These are phyloP conservation scores for Ceratocystis eucalypticola DNA, from an alignment of 2,329 filamentous ascomycete species.

Conservation along the genomic window DNA sequence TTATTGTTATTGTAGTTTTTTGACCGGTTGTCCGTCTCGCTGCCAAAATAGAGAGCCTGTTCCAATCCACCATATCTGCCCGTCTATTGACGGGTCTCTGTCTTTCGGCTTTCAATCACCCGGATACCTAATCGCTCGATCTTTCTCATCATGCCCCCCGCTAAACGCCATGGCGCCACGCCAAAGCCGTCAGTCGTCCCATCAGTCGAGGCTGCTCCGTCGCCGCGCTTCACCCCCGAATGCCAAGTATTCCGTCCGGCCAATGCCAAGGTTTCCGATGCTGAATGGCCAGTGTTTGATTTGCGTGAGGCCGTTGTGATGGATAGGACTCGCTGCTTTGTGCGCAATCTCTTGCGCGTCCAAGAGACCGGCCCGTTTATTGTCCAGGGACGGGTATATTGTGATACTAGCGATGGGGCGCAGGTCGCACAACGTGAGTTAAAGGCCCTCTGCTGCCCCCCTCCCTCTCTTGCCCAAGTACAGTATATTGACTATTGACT, in stretches of 20 bases:
- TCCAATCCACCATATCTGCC: background rate
- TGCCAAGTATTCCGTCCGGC: constrained; percentile 27
- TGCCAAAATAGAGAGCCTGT: too few species aligned
- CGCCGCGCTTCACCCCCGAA: constrained; percentile 28
- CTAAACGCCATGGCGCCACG: background rate
- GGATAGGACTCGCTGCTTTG: constrained; percentile 36
- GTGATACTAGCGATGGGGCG: constrained; percentile 32
- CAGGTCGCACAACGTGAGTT: constrained; percentile 29
- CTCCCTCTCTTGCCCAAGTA: background rate
- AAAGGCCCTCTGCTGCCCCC: too few species aligned
- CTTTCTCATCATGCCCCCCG: background rate
- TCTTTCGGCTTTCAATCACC: background rate
- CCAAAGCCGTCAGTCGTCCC: background rate
- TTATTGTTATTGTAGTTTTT: background rate
- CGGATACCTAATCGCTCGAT: background rate
- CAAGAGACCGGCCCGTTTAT: constrained; percentile 46
- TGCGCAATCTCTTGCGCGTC: constrained; percentile 48
- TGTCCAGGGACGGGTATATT: constrained; percentile 45
- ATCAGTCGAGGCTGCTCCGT: constrained; percentile 21
- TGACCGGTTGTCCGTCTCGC: background rate
- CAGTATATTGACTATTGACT: background rate
- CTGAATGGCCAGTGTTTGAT: constrained; percentile 49
- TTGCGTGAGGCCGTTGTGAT: constrained; percentile 49
- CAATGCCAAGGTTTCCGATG: constrained; percentile 24
- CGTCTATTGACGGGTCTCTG: background rate